phyloP scores from a whole-genome alignment of 495 filamentous ascomycete genomes.

The Filosporella fistucella region DNA sequence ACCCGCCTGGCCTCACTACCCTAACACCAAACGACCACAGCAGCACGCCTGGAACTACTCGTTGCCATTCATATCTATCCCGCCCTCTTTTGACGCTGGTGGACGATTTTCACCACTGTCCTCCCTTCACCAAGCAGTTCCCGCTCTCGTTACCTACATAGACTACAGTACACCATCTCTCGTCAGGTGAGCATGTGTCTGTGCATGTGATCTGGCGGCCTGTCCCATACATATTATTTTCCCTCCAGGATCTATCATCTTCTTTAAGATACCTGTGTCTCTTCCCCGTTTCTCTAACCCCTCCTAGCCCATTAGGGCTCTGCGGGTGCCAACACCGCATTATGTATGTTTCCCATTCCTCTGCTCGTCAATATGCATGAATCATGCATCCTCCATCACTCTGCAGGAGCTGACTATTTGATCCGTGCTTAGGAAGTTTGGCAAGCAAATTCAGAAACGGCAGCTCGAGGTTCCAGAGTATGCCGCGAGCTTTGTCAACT shows the following conservation, averaged over 20 bases:
- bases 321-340: slow-evolving; percentile 24
- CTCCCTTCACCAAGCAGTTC: no score
- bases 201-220: slow-evolving; percentile 24
- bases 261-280: slow-evolving; percentile 14
- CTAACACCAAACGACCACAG: no score
- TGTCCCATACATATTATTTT: no score
- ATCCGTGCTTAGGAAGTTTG: slow-evolving; percentile 78
- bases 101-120: no score
- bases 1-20: no score
- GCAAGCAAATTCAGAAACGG: slow-evolving; percentile 97
- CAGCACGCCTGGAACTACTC: no score
- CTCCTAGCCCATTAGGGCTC: slow-evolving; percentile 22
- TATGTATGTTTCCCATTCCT: slow-evolving; percentile 20
- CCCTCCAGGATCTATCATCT: slow-evolving; percentile 3
- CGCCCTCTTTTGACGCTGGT: no score
- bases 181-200: slow-evolving; percentile 16
- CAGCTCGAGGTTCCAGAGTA: slow-evolving; percentile 99
- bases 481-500: slow-evolving; percentile 98
- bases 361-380: not conserved
- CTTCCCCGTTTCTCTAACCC: slow-evolving; percentile 13
- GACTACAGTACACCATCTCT: no score
- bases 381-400: not conserved
- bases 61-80: no score
- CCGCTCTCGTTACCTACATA: no score
- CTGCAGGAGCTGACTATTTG: slow-evolving; percentile 10